Conservation (phyloP, 2,329 filamentous ascomycete species). For the Coniochaeta sp. region DNA sequence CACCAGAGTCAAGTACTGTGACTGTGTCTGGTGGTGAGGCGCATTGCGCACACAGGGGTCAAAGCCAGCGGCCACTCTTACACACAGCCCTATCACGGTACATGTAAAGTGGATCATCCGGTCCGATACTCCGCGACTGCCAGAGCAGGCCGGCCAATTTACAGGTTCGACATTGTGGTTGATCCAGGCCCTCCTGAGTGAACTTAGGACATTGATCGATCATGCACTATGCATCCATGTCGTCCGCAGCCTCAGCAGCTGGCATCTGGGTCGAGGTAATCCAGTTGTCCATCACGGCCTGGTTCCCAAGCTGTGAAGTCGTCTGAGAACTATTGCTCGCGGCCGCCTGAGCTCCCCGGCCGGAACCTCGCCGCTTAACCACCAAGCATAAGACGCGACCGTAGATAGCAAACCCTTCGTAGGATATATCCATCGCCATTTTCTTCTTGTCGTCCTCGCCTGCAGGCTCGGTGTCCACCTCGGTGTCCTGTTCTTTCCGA, state of each 20-base stretch:
- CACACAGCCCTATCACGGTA: not conserved
- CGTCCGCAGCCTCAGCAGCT: slow-evolving; percentile 20
- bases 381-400: slow-evolving; percentile 87
- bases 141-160: not conserved
- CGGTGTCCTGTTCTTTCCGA: slow-evolving; percentile 26
- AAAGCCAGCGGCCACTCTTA: not conserved
- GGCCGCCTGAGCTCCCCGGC: slow-evolving; percentile 14
- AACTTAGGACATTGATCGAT: not conserved
- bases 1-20: not conserved
- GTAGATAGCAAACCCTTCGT: slow-evolving; percentile 95
- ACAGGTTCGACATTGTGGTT: not conserved
- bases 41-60: not conserved
- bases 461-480: slow-evolving; percentile 19
- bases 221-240: slow-evolving; percentile 3
- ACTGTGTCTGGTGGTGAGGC: not conserved
- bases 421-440: slow-evolving; percentile 73
- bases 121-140: not conserved
- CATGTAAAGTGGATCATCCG: not conserved
- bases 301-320: slow-evolving; percentile 34
- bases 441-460: slow-evolving; percentile 79
- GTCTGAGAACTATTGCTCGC: slow-evolving; percentile 7
- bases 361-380: slow-evolving; percentile 57
- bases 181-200: not conserved
- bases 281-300: slow-evolving; percentile 78
- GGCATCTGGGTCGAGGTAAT: slow-evolving; percentile 70